Evolutionary conservation across 2,329 filamentous ascomycete genomes (phyloP), one percentile per base, ranked within the genome.

Genomic region (Xylogone sp.): DNA sequence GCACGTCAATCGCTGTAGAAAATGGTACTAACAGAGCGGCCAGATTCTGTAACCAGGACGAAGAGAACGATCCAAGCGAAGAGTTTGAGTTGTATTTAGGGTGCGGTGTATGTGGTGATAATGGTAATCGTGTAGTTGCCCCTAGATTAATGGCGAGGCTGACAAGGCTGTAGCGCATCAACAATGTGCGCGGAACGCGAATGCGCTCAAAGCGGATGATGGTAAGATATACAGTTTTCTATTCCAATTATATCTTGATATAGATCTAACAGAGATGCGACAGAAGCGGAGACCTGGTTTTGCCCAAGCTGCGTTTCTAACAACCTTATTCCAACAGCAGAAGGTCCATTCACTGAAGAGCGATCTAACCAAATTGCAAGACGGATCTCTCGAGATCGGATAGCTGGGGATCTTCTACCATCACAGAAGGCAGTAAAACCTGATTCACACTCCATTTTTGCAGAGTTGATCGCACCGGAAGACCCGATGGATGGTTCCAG

Each of bases 21-120:
- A 44, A 51, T 50, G 44, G 42, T 45, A 46, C 52, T 59, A 73
- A 70, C 44, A 59, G n/a, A 18, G 12, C 65, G 51, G 49, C 76
- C 71, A 87, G 90, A 58, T 95, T 93, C 63, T 97, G 92, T 71
- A 84, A 84, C 51, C 79, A 90, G 66, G 85, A 88, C 58, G 90
- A 95, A 70, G 88, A 94, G 50, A 78, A 93, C 56, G 90, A 93
- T 61, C 88, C 89, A 1, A 84, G 81, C 57, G 87, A 89, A 58
- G 88, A 92, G 57, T 94, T 86, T 62, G 90, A 94, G 68, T 77
- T 86, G 53, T 90, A 87, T 67, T 75, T 97, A 54, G 75, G 84
- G 48, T 97, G 93, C 69, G 76, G 75, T 54, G 78, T 83, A 57
- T 97, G 93, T 70, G 85, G 85, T 58, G 88, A 93, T 65, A 88